Base-by-base conservation (phyloP, 2,329 filamentous ascomycete genomes). In the Colletotrichum limetticola region DNA sequence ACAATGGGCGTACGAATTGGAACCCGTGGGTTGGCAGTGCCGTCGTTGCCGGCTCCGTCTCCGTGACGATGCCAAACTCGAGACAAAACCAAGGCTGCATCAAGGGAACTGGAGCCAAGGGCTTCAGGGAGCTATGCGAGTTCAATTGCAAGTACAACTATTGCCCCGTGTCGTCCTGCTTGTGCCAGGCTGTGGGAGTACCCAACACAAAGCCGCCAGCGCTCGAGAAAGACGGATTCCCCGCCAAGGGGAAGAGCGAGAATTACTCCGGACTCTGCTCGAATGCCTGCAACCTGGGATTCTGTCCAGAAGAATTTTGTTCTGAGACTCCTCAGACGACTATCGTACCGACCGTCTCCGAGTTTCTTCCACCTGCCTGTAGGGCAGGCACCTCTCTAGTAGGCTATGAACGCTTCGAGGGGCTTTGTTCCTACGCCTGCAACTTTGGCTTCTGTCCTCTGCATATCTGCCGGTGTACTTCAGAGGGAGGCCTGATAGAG, bases 101-200 rank as follows among this genome's bases (percentile, higher is more conserved):
- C 5, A 74, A 75, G 26, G 80, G 79, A 14, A 77, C 75, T 9
- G 56, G 52, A 1, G 9, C 26, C 1, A 22, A 14, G 3, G 26
- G 83, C 68, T 82, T 81, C 32, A 37, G 63, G 1, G 82, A 80
- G 1, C 79, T 84, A 3, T 84, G 82, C 69, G 61, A 77, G 52
- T 84, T 80, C 46, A 62, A 76, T 22, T 81, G 79, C 64, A 42
- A 37, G 8, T 80, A 77, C 49, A 78, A 76, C 24, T 81, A 80
- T 70, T 82, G 79, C 37, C 79, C 79, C 2, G 7, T 11, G 16
- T 35, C 53, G 1, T 52, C 60, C 1, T 70, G 67, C 6, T 74
- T 85, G 5, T 65, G 55, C 53, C 30, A 35, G 4, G 58, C 42
- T 3, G 1, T 70, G 3, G 67, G 67, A 1, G 22, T 52, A 2